Evolutionary conservation across 176 grass and related monocot species (phyloP), one percentile per base, ranked within the genome.

Genomic region (Hsuehochloa calcarea): DNA sequence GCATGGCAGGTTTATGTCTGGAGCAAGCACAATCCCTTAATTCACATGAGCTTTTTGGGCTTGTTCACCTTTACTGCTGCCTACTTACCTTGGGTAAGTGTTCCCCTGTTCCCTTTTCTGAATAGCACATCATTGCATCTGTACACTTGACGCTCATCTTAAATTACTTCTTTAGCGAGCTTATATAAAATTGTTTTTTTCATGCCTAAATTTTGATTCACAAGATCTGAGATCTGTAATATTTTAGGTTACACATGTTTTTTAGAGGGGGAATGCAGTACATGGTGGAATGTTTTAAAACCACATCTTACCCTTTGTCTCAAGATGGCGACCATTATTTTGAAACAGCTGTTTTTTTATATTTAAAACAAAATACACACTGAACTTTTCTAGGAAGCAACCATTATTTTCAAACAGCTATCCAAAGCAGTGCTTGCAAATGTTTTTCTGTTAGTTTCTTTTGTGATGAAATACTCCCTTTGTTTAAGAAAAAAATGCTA

Each of bases 1-100:
- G 8, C 22, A 62, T 81, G 56, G 1, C 85, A 99, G 97, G 97
- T 99, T 75, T 99, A 99, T 85, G 93, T 99, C n/a, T 99, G 97
- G 97, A 99, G 97, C 86, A 99, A 99, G 76, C 93, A 99, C 86
- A 99, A 99, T 82, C 97, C 97, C 25, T 94, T 89, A 81, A 94
- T 99, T 65, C 93, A 96, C 61, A 99, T 99, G 97, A 99, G 97
- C 79, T 99, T 99, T 82, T 85, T 99, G 81, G 97, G 97, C 22
- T 70, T 99, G 73, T 99, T 99, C 85, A 99, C 97, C 40, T 99
- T 99, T 68, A 99, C 97, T 23, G 97, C 97, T 9, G 97, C 97
- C 66, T 99, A 96, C 83, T 88, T 99, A 29, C 97, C 97, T 76
- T 99, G 97, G 97, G 97, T 98, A 73, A 82, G 78, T 63, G 13